A percentile compares a stretch with the other conserved stretches of the same genome.
Evolutionary conservation across 345 rosid genomes (phyloP).

Genomic region (Microcos paniculata): DNA sequence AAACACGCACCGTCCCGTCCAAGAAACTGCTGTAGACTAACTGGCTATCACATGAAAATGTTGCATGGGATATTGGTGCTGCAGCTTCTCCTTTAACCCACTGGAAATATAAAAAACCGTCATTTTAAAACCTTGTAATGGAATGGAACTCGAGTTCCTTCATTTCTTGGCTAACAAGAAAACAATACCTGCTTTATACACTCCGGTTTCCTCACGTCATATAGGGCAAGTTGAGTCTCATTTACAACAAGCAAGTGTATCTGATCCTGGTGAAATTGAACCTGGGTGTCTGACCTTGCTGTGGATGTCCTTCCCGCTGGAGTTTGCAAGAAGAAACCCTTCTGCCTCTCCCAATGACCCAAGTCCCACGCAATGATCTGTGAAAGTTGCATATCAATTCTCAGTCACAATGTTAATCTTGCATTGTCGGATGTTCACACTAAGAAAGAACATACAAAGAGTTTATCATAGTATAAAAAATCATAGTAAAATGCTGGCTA

Average conservation of each 20-base stretch:
- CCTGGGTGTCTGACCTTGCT: slow-evolving; percentile 21
- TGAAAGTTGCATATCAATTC: not conserved
- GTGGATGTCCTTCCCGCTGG: slow-evolving; percentile 8
- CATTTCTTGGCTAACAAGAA: not conserved
- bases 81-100: slow-evolving; percentile 46
- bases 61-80: slow-evolving; percentile 53
- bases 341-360: slow-evolving; percentile 31
- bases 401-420: too few species aligned
- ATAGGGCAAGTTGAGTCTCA: slow-evolving; percentile 30
- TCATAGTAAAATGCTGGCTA: not conserved
- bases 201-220: slow-evolving; percentile 24
- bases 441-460: not conserved
- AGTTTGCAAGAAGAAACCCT: slow-evolving; percentile 22
- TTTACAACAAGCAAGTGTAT: slow-evolving; percentile 33
- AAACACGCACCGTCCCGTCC: slow-evolving; percentile 49
- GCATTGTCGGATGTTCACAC: too few species aligned
- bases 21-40: slow-evolving; percentile 53
- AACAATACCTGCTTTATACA: slow-evolving; percentile 35
- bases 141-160: not conserved
- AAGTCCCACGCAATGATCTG: slow-evolving; percentile 40
- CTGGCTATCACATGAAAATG: slow-evolving; percentile 66
- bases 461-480: not conserved
- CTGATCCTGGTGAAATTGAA: slow-evolving; percentile 47
- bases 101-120: slow-evolving; percentile 23
- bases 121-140: not conserved